Evolutionary conservation across 495 filamentous ascomycete genomes (phyloP), one percentile per base, ranked within the genome.

Genomic region (Rhypophila decipiens): DNA sequence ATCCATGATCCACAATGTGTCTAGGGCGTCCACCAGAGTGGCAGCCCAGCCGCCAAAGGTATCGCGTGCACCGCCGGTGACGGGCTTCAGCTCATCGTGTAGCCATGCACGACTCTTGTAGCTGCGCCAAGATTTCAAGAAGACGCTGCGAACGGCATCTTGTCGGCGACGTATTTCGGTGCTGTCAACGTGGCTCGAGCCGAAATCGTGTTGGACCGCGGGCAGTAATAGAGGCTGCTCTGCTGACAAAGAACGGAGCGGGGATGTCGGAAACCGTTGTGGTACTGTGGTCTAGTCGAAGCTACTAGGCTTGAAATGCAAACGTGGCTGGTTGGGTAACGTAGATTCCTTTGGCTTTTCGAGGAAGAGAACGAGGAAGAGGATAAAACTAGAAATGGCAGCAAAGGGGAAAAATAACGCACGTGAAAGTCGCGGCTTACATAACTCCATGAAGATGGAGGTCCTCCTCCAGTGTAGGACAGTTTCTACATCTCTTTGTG

Each of bases 1-100:
- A 18, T 74, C 86, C 88, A 94, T 90, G 46, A 95, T 88, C 87
- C 87, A 93, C 13, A 95, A 63, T 0, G 88, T 88, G 62, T 95
- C 89, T 42, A 94, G 67, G n/a, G 82, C 63, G 73, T 95, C 89
- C 1, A 95, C 87, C 50, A 93, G 58, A 1, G 89, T 94, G 5
- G 88, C 89, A 8, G 82, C 87, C 88, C 89, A 94, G 17, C 84
- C 86, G 52, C 79, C 85, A 31, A 54, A 50, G 7, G 37, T 43
- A 5, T 49, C 43, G 31, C 47, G 42, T 10, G 42, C 38, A 4
- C 20, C 42, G 10, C 15, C 65, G 56, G 5, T 77, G 79, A 22
- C 71, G 74, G 50, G 9, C 13, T 15, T 19, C 12, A 94, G 66
- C 50, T 91, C 88, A 59, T 95, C 89, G 43, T 81, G 74, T 50